Evolutionary conservation across 129 eudicot species (phyloP).

Genomic region (Flaveria trinervia): DNA sequence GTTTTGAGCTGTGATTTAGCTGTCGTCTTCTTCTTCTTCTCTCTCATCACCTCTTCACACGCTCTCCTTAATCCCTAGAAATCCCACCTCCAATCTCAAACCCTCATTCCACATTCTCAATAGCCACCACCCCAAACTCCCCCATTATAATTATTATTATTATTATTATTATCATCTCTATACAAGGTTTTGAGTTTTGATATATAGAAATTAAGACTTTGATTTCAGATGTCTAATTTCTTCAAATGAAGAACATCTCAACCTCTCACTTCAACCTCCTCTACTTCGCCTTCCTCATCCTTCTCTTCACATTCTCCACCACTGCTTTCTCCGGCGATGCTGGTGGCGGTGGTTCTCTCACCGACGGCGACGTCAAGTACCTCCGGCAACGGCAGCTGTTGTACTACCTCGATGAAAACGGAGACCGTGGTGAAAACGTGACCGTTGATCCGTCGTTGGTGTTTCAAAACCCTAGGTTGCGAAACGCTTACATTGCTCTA

Average conservation of each 20-base stretch:
- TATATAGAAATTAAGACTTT: too few relatives aligned
- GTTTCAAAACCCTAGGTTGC: conserved; percentile 58
- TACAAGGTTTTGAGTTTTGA: too few relatives aligned
- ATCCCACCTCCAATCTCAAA: conserved; percentile 38
- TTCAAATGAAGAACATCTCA: conserved; percentile 29
- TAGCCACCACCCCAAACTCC: too few relatives aligned
- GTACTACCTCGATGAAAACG: conserved; percentile 69
- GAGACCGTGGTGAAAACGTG: conserved; percentile 81
- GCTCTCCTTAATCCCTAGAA: conserved; percentile 59
- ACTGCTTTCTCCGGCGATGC: conserved; percentile 3
- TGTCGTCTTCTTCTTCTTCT: conserved; percentile 44
- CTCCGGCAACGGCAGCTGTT: conserved; percentile 68
- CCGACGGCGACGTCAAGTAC: conserved; percentile 52
- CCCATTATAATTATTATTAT: too few relatives aligned
- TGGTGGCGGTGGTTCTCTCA: conserved; percentile 18
- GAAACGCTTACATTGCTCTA: conserved; percentile 84
- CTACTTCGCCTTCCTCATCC: neutral
- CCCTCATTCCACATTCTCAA: conserved; percentile 16
- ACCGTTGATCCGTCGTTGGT: conserved; percentile 59
- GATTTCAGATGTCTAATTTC: conserved; percentile 46
- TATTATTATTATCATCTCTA: too few relatives aligned
- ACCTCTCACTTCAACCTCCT: too few relatives aligned
- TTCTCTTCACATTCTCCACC: neutral
- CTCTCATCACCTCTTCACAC: conserved; percentile 30
- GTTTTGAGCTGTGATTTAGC: conserved; percentile 98